These are phyloP conservation scores for Paratrypanosoma confusum DNA, from an alignment of 208 protist species.

Conservation along the genomic window DNA sequence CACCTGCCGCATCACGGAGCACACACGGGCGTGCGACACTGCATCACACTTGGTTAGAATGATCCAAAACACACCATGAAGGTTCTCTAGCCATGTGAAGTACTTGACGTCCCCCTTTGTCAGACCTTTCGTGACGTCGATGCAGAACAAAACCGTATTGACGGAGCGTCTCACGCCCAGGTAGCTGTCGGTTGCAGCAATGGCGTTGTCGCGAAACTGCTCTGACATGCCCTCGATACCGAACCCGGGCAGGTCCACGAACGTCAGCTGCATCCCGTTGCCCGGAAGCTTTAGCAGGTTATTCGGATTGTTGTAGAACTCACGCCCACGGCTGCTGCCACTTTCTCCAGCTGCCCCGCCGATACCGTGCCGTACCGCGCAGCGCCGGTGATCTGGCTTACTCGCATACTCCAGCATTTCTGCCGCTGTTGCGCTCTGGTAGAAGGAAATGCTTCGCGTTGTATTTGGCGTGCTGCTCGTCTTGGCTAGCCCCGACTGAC, in stretches of 20 bases:
- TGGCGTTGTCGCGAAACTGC: constrained; percentile 73
- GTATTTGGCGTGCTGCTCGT: constrained; percentile 84
- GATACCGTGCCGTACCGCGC: no score
- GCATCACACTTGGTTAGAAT: constrained; percentile 87
- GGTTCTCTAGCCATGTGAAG: constrained; percentile 82
- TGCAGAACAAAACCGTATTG: constrained; percentile 86
- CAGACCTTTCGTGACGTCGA: constrained; percentile 75
- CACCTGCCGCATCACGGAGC: constrained; percentile 80
- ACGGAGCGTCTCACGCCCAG: constrained; percentile 84
- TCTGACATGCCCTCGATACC: constrained; percentile 87
- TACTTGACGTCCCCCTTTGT: constrained; percentile 84
- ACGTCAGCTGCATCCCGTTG: constrained; percentile 77
- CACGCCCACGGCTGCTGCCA: no score
- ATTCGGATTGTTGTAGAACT: constrained; percentile 59
- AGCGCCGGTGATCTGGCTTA: no score
- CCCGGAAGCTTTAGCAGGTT: constrained; percentile 79
- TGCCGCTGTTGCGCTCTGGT: constrained; percentile 76
- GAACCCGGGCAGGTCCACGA: constrained; percentile 87
- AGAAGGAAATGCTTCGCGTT: constrained; percentile 75
- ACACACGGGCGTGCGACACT: constrained; percentile 77
- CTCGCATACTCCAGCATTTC: constrained; percentile 20
- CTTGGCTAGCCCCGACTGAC: constrained; percentile 50
- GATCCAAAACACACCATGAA: constrained; percentile 81
- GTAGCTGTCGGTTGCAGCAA: constrained; percentile 81
- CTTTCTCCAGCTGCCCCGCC: no score